Conservation (phyloP, 202 grass and related monocot genomes). For the Elaeis oleifera region DNA sequence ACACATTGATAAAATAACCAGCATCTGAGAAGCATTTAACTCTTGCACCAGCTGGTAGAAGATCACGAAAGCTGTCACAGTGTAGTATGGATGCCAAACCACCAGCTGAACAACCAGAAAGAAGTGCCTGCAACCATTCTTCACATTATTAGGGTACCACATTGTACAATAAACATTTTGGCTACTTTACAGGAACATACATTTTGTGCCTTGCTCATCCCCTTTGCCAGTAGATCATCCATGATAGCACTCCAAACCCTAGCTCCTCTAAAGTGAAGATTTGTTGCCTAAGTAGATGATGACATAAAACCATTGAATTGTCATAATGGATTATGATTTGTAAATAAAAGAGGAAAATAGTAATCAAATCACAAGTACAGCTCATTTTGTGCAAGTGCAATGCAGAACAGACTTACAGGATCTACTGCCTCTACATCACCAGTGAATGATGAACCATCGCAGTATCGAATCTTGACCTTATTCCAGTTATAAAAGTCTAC, state of each 20-base stretch:
- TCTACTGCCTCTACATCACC: constrained; percentile 44
- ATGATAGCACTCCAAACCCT: constrained; percentile 52
- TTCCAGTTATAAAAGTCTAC: constrained; percentile 82
- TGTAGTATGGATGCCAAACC: constrained; percentile 85
- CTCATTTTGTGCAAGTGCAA: background rate
- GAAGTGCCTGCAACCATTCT: constrained; percentile 45
- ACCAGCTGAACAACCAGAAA: constrained; percentile 93
- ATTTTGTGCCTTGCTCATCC: constrained; percentile 61
- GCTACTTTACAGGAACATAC: constrained; percentile 28
- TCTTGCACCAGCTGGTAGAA: constrained; percentile 38
- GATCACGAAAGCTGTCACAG: constrained; percentile 67
- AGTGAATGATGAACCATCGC: constrained; percentile 62
- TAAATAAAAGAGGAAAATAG: background rate
- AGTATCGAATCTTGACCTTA: constrained; percentile 56
- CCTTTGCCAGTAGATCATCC: constrained; percentile 61
- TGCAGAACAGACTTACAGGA: constrained; percentile 35
- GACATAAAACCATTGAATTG: background rate
- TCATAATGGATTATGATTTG: background rate
- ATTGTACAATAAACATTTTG: background rate
- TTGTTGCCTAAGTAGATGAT: constrained; percentile 38
- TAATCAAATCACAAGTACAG: background rate
- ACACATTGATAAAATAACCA: constrained; percentile 64
- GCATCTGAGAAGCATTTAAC: constrained; percentile 95
- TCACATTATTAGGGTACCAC: background rate
- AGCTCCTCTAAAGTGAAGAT: constrained; percentile 60